Percentiles rank a stretch among this genome's conserved stretches.
phyloP scores from a whole-genome alignment of 2,329 filamentous ascomycete genomes.

The Penicillium sp. region DNA sequence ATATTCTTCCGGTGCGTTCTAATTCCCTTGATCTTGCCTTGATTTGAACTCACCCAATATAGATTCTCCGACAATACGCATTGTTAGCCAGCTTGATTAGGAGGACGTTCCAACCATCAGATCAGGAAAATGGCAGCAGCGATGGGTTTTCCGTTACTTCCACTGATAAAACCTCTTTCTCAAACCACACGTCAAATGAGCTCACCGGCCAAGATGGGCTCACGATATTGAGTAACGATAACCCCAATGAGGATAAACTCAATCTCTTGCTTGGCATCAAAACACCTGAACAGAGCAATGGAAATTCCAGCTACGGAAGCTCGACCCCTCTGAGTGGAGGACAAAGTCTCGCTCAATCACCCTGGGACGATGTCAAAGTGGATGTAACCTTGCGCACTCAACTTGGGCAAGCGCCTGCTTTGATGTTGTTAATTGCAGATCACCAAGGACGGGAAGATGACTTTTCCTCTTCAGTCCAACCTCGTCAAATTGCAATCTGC shows the following conservation, averaged over 20 bases:
- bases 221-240: constrained; percentile 43
- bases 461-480: constrained; percentile 8
- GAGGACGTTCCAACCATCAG: constrained; percentile 33
- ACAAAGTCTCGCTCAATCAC: background rate
- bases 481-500: constrained; percentile 34
- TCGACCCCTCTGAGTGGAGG: constrained; percentile 2
- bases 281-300: background rate
- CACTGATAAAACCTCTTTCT: background rate
- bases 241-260: constrained; percentile 54
- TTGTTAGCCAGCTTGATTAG: constrained; percentile 43
- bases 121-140: constrained; percentile 15
- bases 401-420: constrained; percentile 39
- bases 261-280: constrained; percentile 50
- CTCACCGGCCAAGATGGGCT: constrained; percentile 19
- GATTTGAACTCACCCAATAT: background rate
- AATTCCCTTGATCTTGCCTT: background rate
- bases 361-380: constrained; percentile 34
- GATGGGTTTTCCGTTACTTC: constrained; percentile 8
- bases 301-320: background rate
- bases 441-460: constrained; percentile 14
- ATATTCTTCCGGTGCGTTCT: constrained; percentile 43
- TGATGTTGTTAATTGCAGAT: constrained; percentile 41
- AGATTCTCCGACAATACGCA: constrained; percentile 49
- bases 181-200: constrained; percentile 10
- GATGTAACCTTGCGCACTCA: constrained; percentile 43